These are phyloP conservation scores for Sanguinoderma infundibulare DNA, from an alignment of 1,284 basidiomycete genomes.

Conservation along the genomic window DNA sequence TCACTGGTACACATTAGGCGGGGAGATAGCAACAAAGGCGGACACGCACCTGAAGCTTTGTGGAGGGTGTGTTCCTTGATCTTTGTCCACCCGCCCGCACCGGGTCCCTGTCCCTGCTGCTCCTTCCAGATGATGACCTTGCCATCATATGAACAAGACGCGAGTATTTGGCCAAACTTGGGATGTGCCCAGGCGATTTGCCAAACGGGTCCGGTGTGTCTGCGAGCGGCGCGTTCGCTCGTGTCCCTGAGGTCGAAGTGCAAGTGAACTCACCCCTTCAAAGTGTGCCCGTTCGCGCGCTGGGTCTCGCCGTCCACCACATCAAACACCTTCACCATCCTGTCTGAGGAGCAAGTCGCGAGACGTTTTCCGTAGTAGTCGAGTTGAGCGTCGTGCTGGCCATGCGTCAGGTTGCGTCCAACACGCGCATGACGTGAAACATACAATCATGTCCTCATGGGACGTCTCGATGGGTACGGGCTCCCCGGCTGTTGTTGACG, in stretches of 20 bases:
- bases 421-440: conserved; percentile 34
- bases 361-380: conserved; percentile 98
- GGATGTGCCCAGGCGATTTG: conserved; percentile 99
- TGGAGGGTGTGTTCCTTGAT: conserved; percentile 97
- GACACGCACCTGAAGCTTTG: conserved; percentile 81
- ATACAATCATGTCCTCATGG: conserved; percentile 95
- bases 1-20: conserved; percentile 63
- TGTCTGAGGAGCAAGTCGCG: conserved; percentile 96
- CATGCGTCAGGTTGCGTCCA: conserved; percentile 8
- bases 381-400: conserved; percentile 94
- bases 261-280: conserved; percentile 74
- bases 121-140: conserved; percentile 99
- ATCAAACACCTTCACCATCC: conserved; percentile 95
- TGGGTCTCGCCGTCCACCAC: conserved; percentile 86
- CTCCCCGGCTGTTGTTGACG: conserved; percentile 62
- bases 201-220: conserved; percentile 98
- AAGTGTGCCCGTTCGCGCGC: conserved; percentile 71
- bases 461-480: conserved; percentile 87
- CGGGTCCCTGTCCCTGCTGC: conserved; percentile 58
- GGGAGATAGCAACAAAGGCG: neutral
- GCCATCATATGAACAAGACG: conserved; percentile 97
- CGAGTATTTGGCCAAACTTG: conserved; percentile 94
- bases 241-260: neutral
- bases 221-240: conserved; percentile 31
- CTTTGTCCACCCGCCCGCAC: conserved; percentile 81